A percentile compares a stretch with the other conserved stretches of the same genome.
Conservation (phyloP, 2,329 filamentous ascomycete species). For the Fusarium abutilonis region DNA sequence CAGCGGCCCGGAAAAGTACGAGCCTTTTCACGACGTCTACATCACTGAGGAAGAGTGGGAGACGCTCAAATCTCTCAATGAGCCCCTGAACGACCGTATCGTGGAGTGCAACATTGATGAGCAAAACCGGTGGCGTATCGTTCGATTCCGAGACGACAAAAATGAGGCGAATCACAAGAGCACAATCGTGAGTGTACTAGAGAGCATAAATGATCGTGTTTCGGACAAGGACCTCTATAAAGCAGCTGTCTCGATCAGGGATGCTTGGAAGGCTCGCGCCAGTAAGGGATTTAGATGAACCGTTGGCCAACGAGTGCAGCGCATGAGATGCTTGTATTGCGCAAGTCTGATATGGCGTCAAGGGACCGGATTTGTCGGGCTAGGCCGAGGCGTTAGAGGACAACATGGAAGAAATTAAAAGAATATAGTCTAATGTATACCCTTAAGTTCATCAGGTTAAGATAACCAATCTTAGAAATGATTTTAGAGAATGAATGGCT, state of each 20-base stretch:
- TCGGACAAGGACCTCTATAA: constrained; percentile 81
- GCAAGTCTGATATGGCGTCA: constrained; percentile 24
- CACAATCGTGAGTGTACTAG: constrained; percentile 85
- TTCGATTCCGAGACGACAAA: constrained; percentile 94
- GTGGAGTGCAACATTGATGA: constrained; percentile 90
- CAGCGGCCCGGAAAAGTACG: constrained; percentile 63
- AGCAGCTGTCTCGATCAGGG: constrained; percentile 74
- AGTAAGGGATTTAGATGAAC: constrained; percentile 56
- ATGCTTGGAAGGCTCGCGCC: constrained; percentile 75
- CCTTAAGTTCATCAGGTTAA: neutral
- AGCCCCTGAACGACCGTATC: constrained; percentile 85
- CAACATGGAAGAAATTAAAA: constrained; percentile 8
- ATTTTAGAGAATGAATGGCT: too few relatives aligned
- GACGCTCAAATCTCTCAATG: constrained; percentile 73
- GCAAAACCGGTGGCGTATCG: constrained; percentile 80
- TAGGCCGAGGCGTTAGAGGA: constrained; percentile 38
- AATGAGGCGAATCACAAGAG: constrained; percentile 86
- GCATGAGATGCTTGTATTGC: too few relatives aligned
- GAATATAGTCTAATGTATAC: neutral
- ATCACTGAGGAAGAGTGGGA: constrained; percentile 86
- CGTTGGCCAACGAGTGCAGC: constrained; percentile 44
- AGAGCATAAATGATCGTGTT: constrained; percentile 88
- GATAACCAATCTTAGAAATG: neutral
- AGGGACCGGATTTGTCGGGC: constrained; percentile 28
- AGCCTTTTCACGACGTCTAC: constrained; percentile 72